Percentiles rank a stretch among this genome's conserved stretches.
Evolutionary conservation across 176 grass and related monocot genomes (phyloP).

Genomic region (Lolium multiflorum): DNA sequence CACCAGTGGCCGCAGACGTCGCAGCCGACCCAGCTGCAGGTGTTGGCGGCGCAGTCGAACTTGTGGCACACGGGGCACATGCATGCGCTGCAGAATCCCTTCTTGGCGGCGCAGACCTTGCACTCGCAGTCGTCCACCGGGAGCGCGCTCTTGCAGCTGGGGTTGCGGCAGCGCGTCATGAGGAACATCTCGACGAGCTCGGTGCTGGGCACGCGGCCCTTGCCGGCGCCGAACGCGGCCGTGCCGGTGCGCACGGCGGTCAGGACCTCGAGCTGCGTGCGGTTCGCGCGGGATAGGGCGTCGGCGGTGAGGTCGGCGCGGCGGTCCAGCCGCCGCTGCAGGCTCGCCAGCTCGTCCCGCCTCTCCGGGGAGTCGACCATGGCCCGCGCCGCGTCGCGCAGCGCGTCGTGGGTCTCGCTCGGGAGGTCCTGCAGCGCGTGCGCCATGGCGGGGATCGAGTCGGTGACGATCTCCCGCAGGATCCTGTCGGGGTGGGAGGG

Average conservation of each 20-base stretch:
- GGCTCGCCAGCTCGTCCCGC: slow-evolving; percentile 76
- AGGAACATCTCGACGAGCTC: slow-evolving; percentile 95
- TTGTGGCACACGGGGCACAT: slow-evolving; percentile 93
- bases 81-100: slow-evolving; percentile 89
- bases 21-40: slow-evolving; percentile 96
- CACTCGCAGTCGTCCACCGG: slow-evolving; percentile 96
- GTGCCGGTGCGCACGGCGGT: slow-evolving; percentile 80
- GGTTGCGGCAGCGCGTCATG: slow-evolving; percentile 73
- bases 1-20: slow-evolving; percentile 97
- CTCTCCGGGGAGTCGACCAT: slow-evolving; percentile 73
- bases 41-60: slow-evolving; percentile 92
- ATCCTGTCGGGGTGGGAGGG: slow-evolving; percentile 58
- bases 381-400: slow-evolving; percentile 57
- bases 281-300: slow-evolving; percentile 62
- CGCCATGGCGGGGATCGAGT: slow-evolving; percentile 63
- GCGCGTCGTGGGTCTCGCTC: slow-evolving; percentile 62
- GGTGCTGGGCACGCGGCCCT: slow-evolving; percentile 56
- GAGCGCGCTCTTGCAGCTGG: slow-evolving; percentile 75
- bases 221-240: slow-evolving; percentile 65
- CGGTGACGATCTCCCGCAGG: slow-evolving; percentile 70
- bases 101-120: slow-evolving; percentile 84
- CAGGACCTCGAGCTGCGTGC: slow-evolving; percentile 86
- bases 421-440: slow-evolving; percentile 76
- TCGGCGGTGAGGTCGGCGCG: slow-evolving; percentile 75
- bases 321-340: slow-evolving; percentile 78